Evolutionary conservation across 2,329 filamentous ascomycete species (phyloP), one percentile per base, ranked within the genome.

Genomic region (Colletotrichum sp.): DNA sequence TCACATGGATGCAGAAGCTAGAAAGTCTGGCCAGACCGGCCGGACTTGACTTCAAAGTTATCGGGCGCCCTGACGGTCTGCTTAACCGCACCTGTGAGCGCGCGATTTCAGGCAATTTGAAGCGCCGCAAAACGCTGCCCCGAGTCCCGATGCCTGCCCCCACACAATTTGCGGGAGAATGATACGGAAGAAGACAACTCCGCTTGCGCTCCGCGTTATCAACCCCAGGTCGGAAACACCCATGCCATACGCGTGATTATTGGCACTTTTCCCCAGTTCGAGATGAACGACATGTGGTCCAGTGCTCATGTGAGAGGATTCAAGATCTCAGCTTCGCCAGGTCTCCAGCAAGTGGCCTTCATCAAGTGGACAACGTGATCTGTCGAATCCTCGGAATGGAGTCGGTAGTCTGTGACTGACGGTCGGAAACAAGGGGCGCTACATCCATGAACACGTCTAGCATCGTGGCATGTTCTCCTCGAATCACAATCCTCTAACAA

Each of bases 101-200:
- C 48, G 43, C 56, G 69, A 56, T 70, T 65, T 48, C 58, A 68
- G 56, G 73, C 64, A 75, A 15, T 52, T 52, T 73, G 70, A 76
- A 76, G 70, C 74, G 70, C 74, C 74, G 74, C 70, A 73, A 60
- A 65, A 58, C 48, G 64, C 70, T 75, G 58, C 28, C 58, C 74
- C 70, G 64, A 69, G 64, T 25, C 70, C 70, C 58, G 58, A 75
- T 65, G 58, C 68, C 73, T 64, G 28, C 58, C 73, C 36, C 73
- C 70, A 65, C 73, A 67, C n/a, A 48, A 28, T 27, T 18, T 68
- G 64, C 43, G 73, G 39, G 22, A 62, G 39, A 25, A 18, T 34
- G 30, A 34, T 5, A 52, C 56, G 70, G 73, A 73, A 56, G 43
- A 73, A 71, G 43, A 58, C 71, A 56, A 64, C 56, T 75, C 73